These are phyloP conservation scores for Talaromyces islandicus DNA, from an alignment of 2,329 filamentous ascomycete species.

Conservation along the genomic window DNA sequence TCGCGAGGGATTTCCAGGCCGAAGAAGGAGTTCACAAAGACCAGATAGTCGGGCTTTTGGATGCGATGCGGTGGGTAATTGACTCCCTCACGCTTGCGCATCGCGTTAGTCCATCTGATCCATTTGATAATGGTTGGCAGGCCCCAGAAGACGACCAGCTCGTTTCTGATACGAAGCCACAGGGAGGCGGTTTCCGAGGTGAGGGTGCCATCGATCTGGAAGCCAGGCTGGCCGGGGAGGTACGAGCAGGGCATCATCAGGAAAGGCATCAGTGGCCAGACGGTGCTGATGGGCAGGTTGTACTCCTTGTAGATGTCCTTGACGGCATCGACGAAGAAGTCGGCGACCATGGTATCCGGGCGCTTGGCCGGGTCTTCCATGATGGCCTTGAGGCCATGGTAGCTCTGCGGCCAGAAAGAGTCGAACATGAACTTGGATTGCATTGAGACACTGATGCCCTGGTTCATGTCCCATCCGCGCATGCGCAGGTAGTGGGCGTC, in stretches of 20 bases:
- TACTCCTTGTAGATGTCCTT: conserved; percentile 36
- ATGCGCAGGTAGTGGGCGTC: conserved; percentile 31
- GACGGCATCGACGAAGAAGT: conserved; percentile 41
- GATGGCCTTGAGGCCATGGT: conserved; percentile 18
- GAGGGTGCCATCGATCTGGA: conserved; percentile 32
- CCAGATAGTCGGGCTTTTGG: conserved; percentile 37
- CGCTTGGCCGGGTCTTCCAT: conserved; percentile 15
- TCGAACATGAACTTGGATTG: conserved; percentile 35
- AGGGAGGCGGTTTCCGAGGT: conserved; percentile 37
- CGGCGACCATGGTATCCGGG: conserved; percentile 38
- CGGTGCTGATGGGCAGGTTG: conserved; percentile 32
- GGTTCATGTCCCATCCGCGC: conserved; percentile 26
- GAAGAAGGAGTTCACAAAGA: conserved; percentile 42
- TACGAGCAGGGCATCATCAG: conserved; percentile 33
- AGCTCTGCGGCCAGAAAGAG: conserved; percentile 30
- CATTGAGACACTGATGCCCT: conserved; percentile 27
- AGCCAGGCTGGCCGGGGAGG: conserved; percentile 38
- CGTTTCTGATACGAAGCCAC: conserved; percentile 31
- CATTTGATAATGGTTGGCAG: conserved; percentile 25
- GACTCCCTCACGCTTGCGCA: conserved; percentile 32
- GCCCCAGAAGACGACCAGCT: conserved; percentile 25
- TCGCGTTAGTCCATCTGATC: conserved; percentile 23
- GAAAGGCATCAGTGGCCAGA: conserved; percentile 40
- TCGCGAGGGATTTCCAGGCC: conserved; percentile 40
- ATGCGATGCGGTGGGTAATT: conserved; percentile 20